Base-by-base conservation (phyloP, 176 grass and related monocot genomes). In the Zizania latifolia region DNA sequence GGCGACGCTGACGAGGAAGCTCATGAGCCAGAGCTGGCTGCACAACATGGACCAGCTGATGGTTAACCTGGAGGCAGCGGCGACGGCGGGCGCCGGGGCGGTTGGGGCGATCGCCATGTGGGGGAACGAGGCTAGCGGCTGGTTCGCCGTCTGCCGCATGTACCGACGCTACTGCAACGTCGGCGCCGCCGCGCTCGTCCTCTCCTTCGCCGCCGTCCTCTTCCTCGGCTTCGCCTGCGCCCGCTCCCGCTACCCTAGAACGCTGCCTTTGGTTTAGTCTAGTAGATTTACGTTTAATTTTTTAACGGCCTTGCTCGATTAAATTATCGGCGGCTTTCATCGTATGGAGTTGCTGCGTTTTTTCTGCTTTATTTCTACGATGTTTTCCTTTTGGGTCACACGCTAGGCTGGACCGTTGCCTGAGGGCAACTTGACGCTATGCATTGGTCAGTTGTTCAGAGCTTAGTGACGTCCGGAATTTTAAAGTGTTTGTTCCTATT, bases 71-170 rank as follows among this genome's bases (percentile, higher is more conserved):
- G 14, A 56, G 46, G 65, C 79, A 77, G 84, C 84, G 35, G 68
- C 77, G 13, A 77, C 62, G 3, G 63, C 81, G 1, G 81, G 46
- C 0, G 90, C 86, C 0, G 82, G 84, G 0, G 77, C 84, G 3
- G 7, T 93, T 0, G 72, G 81, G 4, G 75, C 79, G 21, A 10
- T 93, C 1, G 81, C 72, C 16, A 71, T 82, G 86, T 62, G 71
- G 48, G 87, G 90, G 9, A 85, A 93, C 81, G 10, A 82, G 48
- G 8, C 78, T 4, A 82, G 65, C 70, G 84, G 87, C 22, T 90
- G 87, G 90, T 75, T 14, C 67, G 55, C 88, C 39, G 81, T 87
- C 55, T 93, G 90, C 64, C 68, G 68, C 9, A 57, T 75, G 62
- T 87, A 85, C 74, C 26, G 48, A 5, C 28, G 34, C 34, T 93